These are phyloP conservation scores for Gelatoporia subvermispora DNA, from an alignment of 768 basidiomycete species.

Conservation along the genomic window DNA sequence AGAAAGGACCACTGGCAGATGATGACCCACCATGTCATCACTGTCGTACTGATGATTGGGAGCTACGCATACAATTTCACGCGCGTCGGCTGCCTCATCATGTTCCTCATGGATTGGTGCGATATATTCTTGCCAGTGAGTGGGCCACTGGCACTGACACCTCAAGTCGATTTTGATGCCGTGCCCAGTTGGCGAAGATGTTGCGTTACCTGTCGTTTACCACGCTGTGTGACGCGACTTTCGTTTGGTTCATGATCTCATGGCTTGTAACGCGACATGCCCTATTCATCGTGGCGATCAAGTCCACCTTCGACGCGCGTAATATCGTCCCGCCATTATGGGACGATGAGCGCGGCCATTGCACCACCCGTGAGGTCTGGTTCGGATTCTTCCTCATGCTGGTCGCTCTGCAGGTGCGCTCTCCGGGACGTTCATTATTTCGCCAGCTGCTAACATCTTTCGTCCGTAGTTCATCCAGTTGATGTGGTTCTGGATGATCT, in stretches of 20 bases:
- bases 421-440: not conserved
- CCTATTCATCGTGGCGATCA: conserved; percentile 70
- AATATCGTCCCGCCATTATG: conserved; percentile 48
- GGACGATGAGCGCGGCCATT: conserved; percentile 54
- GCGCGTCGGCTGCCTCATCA: conserved; percentile 83
- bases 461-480: conserved; percentile 59
- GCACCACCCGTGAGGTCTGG: conserved; percentile 42
- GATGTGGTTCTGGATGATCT: conserved; percentile 86
- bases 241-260: conserved; percentile 78
- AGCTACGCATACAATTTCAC: conserved; percentile 86
- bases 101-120: conserved; percentile 91
- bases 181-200: conserved; percentile 83
- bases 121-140: conserved; percentile 90
- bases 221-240: conserved; percentile 64
- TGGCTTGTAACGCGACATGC: conserved; percentile 91
- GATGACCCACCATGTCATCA: conserved; percentile 94
- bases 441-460: conserved; percentile 3
- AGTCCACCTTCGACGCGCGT: conserved; percentile 52
- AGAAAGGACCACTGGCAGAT: conserved; percentile 94
- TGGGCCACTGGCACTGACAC: conserved; percentile 12
- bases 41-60: conserved; percentile 65
- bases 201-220: conserved; percentile 71
- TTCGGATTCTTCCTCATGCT: conserved; percentile 51
- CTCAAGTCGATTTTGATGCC: not conserved
- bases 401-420: conserved; percentile 54